A percentile compares a stretch with the other conserved stretches of the same genome.
phyloP scores from a whole-genome alignment of 2,329 filamentous ascomycete species.

The Botrytis fabae region DNA sequence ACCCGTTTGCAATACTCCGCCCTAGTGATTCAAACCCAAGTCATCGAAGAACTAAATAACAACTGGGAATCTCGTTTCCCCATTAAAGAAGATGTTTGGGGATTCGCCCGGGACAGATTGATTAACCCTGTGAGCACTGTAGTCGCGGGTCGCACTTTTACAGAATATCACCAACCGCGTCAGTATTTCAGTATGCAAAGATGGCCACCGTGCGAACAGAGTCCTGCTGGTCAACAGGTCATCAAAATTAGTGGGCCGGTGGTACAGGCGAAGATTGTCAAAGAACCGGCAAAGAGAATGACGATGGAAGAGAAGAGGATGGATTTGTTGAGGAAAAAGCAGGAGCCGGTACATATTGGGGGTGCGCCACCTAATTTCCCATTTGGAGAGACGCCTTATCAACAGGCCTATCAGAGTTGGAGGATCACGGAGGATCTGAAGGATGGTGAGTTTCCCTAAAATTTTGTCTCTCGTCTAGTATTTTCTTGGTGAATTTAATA shows the following conservation, averaged over 20 bases:
- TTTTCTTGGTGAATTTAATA: not conserved
- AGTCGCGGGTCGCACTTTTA: not conserved
- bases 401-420: conserved; percentile 32
- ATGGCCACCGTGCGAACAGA: conserved; percentile 32
- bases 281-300: not conserved
- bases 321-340: not conserved
- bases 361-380: conserved; percentile 28
- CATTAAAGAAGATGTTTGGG: conserved; percentile 36
- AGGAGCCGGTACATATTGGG: conserved; percentile 23
- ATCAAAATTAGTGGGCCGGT: conserved; percentile 29
- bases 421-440: conserved; percentile 35
- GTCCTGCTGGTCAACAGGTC: conserved; percentile 17
- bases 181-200: conserved; percentile 33
- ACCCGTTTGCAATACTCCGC: not conserved
- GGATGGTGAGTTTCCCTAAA: conserved; percentile 28
- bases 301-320: not conserved
- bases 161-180: not conserved
- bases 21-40: conserved; percentile 27
- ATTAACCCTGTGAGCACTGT: not conserved
- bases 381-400: conserved; percentile 38
- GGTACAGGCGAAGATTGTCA: conserved; percentile 1
- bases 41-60: conserved; percentile 37
- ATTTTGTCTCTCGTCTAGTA: too few relatives aligned
- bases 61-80: conserved; percentile 37
- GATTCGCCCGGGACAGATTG: conserved; percentile 31